Conservation (phyloP, 305 asterid species). For the Fraxinus latifolia region DNA sequence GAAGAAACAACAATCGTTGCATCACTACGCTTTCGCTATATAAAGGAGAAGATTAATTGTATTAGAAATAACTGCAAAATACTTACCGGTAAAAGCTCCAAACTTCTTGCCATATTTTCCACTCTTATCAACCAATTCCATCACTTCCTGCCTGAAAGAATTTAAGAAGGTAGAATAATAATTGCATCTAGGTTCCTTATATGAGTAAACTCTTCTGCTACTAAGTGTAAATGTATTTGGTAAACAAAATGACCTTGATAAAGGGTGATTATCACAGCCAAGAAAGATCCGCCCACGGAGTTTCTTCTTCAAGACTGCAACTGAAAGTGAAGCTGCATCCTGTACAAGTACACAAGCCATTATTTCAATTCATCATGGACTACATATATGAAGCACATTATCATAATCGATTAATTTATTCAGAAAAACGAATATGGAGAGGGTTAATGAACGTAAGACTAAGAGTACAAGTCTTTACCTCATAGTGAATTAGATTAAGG, state of each 20-base stretch:
- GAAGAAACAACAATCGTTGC: slow-evolving; percentile 17
- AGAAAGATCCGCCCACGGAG: slow-evolving; percentile 55
- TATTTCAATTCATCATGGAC: neutral
- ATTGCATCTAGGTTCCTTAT: neutral
- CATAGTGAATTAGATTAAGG: slow-evolving; percentile 86
- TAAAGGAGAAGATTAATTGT: neutral
- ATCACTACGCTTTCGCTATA: neutral
- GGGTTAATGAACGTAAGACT: neutral
- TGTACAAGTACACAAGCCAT: slow-evolving; percentile 21
- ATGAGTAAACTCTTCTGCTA: neutral
- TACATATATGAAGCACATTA: neutral
- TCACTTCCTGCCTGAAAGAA: slow-evolving; percentile 65
- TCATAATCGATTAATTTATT: neutral
- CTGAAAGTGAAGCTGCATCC: slow-evolving; percentile 89
- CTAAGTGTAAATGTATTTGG: neutral
- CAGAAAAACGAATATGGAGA: neutral
- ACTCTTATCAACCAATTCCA: slow-evolving; percentile 72
- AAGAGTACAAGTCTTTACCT: slow-evolving; percentile 42
- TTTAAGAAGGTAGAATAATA: slow-evolving; percentile 7
- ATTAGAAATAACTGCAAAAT: neutral
- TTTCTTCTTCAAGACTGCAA: slow-evolving; percentile 64
- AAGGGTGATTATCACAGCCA: slow-evolving; percentile 89
- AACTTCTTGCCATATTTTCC: slow-evolving; percentile 71
- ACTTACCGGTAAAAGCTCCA: slow-evolving; percentile 69
- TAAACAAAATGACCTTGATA: slow-evolving; percentile 56